Evolutionary conservation across 495 filamentous ascomycete species (phyloP), one percentile per base, ranked within the genome.

Genomic region (Penicillium ochrochloron): DNA sequence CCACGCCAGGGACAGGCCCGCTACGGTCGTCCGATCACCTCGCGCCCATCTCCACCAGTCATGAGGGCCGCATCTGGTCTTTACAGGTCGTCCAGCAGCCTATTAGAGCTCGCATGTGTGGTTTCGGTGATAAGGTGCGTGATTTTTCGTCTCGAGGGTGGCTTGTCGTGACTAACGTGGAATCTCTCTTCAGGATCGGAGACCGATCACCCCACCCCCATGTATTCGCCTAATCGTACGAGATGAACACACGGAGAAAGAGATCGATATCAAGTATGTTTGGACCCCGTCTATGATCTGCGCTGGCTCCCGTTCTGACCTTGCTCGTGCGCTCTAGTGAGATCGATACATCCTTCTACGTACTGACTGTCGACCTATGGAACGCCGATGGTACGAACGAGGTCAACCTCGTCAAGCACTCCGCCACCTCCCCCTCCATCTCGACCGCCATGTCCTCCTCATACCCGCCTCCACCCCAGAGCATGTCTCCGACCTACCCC

Each of bases 71-170:
- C 14, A 78, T 80, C 33, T 87, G 78, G 83, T 91, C 89, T 54
- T 83, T 99, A 59, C 82, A 88, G 65, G 91, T 97, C 59, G 89
- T 92, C 59, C 95, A 99, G 77, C 95, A 99, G 73, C 95, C 95
- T 55, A 83, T 92, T 65, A 90, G 95, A 59, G 95, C 95, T 66
- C 91, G 95, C 55, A 99, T 99, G 95, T 99, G 95, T 82, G 95
- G 95, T 2, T 99, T 97, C 82, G 95, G 95, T 59, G 95, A 99
- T 76, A 99, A 99, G 85, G 93, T 96, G 74, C 39, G 82, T 70
- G 29, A 57, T 57, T 6, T 56, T 62, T 44, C 56, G 27, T 39
- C 33, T 25, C 48, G 14, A 48, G 42, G 19, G 51, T 53, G 14
- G 23, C 44, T 23, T 19, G 35, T 41, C 33, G 21, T 33, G 61